Evolutionary conservation across 192 early-diverging fungal genomes (phyloP), one percentile per base, ranked within the genome.

Genomic region (Mortierella claussenii): DNA sequence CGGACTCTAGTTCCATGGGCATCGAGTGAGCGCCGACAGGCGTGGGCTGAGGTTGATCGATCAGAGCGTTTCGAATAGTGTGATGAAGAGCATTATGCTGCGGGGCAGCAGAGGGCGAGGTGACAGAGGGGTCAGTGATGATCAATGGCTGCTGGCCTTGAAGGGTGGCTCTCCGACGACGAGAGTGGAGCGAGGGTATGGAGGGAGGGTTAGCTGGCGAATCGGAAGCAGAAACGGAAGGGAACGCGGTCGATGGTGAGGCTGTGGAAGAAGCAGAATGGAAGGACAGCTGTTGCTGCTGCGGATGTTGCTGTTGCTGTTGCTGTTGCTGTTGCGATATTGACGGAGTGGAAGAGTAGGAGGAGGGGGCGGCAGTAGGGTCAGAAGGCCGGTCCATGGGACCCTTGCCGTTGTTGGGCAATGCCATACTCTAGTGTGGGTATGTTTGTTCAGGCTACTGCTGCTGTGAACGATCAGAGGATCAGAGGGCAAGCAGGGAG

Each of bases 91-190:
- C 33, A 23, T 27, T 50, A 5, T 47, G 46, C 7, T 7, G 37
- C 13, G 7, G 37, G 37, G 13, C 13, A 11, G 52, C 17, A 34
- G 67, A 1, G 42, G 59, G 23, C 5, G 61, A 13, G 43, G 48
- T 23, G 36, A 37, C n/a, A 10, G 54, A 31, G 6, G 43, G 48
- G 36, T 31, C 26, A 21, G 49, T 75, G 43, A 75, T 47, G 44
- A 75, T 75, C 31, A 30, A 37, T 5, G 70, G 70, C 33, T 60
- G 70, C 34, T 75, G 55, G 10, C 70, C 70, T 45, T 65, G 62
- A 10, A 75, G 31, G 5, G 70, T 75, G 6, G 70, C 70, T 28
- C 70, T 46, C 18, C 70, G 47, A n/a, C 70, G 70, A 45, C 70
- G 70, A 17, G 70, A 65, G 51, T 75, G 70, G 2, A 75, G 37